phyloP scores from a whole-genome alignment of 202 grass and related monocot genomes.

The Tripidium arundinaceum region DNA sequence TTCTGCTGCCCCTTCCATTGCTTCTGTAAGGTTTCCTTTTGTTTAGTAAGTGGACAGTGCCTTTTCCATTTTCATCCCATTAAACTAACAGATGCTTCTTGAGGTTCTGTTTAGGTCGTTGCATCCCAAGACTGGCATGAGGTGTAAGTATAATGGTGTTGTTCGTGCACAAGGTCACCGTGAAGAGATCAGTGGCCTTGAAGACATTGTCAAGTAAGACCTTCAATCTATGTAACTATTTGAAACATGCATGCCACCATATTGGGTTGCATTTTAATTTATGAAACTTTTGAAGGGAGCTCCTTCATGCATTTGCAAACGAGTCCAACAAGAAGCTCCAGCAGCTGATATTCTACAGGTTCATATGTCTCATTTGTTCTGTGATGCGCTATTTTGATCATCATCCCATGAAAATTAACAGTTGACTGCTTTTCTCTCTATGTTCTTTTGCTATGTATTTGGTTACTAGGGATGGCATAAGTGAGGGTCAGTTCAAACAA shows the following conservation, averaged over 20 bases:
- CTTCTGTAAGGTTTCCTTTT: too few species aligned
- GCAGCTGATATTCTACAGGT: constrained; percentile 54
- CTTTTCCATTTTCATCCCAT: too few species aligned
- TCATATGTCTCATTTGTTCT: neutral
- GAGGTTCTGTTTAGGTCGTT: constrained; percentile 46
- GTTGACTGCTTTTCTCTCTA: neutral
- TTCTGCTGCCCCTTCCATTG: too few species aligned
- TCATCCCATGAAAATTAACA: neutral
- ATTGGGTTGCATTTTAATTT: neutral
- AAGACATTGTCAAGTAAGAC: constrained; percentile 34
- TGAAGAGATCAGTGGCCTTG: constrained; percentile 32
- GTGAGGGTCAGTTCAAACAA: constrained; percentile 38
- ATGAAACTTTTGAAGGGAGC: constrained; percentile 24
- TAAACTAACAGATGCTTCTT: neutral
- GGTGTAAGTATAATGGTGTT: constrained; percentile 46
- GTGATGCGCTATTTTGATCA: neutral
- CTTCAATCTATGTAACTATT: neutral
- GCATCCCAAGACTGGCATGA: constrained; percentile 63
- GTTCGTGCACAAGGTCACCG: constrained; percentile 34
- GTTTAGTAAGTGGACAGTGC: too few species aligned
- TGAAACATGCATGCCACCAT: neutral
- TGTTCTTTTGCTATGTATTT: neutral
- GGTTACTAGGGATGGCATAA: constrained; percentile 38
- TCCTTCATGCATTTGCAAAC: constrained; percentile 9
- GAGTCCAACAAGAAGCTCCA: constrained; percentile 1